Conservation (phyloP, 2,329 filamentous ascomycete species). For the Botrytis fragariae region DNA sequence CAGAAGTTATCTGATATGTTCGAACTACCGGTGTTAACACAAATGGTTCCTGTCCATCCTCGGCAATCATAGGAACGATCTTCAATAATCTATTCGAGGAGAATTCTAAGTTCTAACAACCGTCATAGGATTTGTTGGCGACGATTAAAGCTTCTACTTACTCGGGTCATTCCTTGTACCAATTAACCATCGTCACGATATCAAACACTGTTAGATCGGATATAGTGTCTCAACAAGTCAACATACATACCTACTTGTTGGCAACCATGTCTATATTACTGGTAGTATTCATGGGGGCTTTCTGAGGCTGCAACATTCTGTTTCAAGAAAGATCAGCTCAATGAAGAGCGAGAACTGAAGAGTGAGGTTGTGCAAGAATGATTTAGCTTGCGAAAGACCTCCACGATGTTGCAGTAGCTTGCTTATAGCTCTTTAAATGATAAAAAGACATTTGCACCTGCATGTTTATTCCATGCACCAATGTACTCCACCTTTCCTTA, state of each 20-base stretch:
- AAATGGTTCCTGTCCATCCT: background rate
- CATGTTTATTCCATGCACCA: background rate
- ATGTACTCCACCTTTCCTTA: conserved; percentile 5
- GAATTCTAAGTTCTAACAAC: background rate
- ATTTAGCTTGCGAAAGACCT: background rate
- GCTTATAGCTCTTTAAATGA: background rate
- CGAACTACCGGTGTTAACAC: background rate
- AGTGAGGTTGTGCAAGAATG: background rate
- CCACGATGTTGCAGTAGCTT: conserved; percentile 3
- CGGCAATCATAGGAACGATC: conserved; percentile 1
- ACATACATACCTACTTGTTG: background rate
- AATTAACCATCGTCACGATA: background rate
- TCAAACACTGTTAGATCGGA: background rate
- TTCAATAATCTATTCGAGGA: background rate
- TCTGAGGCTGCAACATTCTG: background rate
- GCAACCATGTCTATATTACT: background rate
- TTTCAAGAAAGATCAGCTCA: conserved; percentile 14
- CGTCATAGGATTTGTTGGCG: background rate
- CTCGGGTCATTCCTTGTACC: conserved; percentile 1
- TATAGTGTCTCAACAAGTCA: background rate
- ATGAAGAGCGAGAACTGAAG: background rate
- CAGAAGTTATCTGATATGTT: background rate
- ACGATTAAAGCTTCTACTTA: background rate
- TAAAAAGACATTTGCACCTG: conserved; percentile 8
- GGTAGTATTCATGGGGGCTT: background rate